Evolutionary conservation across 2,329 filamentous ascomycete species (phyloP).

Genomic region (Alternaria rosae): DNA sequence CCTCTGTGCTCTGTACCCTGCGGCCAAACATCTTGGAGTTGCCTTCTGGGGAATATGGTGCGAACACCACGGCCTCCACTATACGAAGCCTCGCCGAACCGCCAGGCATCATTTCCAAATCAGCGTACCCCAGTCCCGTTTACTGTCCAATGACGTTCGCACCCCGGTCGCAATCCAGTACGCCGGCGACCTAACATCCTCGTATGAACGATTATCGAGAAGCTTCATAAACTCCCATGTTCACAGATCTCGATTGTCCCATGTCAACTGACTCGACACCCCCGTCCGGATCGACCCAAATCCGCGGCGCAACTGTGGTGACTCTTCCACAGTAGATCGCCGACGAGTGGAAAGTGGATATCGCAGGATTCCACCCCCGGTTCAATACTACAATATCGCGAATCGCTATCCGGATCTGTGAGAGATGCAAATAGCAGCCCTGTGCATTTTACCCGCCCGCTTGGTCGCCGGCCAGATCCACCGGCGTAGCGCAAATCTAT

Average conservation of each 20-base stretch:
- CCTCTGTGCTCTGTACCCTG: not conserved
- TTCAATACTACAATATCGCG: not conserved
- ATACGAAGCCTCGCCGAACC: slow-evolving; percentile 10
- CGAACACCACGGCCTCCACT: not conserved
- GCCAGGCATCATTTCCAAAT: slow-evolving; percentile 15
- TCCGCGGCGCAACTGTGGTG: slow-evolving; percentile 8
- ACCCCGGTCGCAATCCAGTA: not conserved
- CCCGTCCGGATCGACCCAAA: slow-evolving; percentile 12
- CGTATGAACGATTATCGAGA: not conserved
- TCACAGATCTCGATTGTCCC: not conserved
- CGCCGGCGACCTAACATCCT: not conserved
- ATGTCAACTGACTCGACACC: slow-evolving; percentile 10
- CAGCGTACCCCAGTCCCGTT: not conserved
- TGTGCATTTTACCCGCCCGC: slow-evolving; percentile 1
- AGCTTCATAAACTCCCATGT: not conserved
- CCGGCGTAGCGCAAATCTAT: slow-evolving; percentile 7
- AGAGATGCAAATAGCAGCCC: slow-evolving; percentile 4
- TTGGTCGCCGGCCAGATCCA: slow-evolving; percentile 11
- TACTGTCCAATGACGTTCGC: not conserved
- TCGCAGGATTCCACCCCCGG: slow-evolving; percentile 4
- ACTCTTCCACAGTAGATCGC: slow-evolving; percentile 7
- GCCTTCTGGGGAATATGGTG: slow-evolving; percentile 6
- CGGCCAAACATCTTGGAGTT: slow-evolving; percentile 1
- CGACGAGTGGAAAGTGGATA: not conserved
- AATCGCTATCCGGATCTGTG: not conserved